A percentile compares a stretch with the other conserved stretches of the same genome.
These are phyloP conservation scores for Pythium coloratum DNA, from an alignment of 352 stramenopile species.

Conservation along the genomic window DNA sequence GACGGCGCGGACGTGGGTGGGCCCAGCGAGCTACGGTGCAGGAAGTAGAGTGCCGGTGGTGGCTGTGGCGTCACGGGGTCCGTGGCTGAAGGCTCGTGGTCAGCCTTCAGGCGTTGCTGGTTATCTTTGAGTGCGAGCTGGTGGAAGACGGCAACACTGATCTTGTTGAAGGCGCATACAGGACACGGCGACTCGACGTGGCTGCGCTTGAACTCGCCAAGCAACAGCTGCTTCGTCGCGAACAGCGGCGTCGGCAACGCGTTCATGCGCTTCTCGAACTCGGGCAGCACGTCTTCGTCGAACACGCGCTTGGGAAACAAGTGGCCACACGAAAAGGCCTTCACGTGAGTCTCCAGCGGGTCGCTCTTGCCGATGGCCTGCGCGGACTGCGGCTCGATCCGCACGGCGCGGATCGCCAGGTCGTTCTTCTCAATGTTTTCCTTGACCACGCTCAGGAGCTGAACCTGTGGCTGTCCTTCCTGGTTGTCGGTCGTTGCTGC, in stretches of 20 bases:
- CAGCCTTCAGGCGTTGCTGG: neutral
- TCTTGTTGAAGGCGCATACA: conserved; percentile 82
- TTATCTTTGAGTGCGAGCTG: conserved; percentile 1
- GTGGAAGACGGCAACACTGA: conserved; percentile 56
- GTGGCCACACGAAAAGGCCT: conserved; percentile 83
- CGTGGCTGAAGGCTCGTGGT: neutral
- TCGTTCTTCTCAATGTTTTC: conserved; percentile 81
- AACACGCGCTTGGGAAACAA: conserved; percentile 85
- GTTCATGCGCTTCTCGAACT: conserved; percentile 84
- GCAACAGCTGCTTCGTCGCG: conserved; percentile 63
- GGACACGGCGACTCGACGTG: conserved; percentile 74
- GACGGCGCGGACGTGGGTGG: conserved; percentile 1
- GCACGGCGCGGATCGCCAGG: conserved; percentile 44
- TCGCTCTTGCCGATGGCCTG: conserved; percentile 77
- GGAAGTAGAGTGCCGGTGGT: conserved; percentile 50
- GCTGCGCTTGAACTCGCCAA: conserved; percentile 61
- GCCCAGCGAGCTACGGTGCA: conserved; percentile 36
- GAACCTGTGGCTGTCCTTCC: conserved; percentile 6
- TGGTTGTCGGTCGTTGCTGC: neutral
- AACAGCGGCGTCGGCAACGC: conserved; percentile 56
- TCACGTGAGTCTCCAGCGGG: conserved; percentile 83
- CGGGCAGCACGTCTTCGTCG: conserved; percentile 77
- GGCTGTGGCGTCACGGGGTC: conserved; percentile 12
- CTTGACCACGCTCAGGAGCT: conserved; percentile 63
- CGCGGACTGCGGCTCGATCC: conserved; percentile 62